These are phyloP conservation scores for Cryomyces minteri DNA, from an alignment of 495 filamentous ascomycete species.

Conservation along the genomic window DNA sequence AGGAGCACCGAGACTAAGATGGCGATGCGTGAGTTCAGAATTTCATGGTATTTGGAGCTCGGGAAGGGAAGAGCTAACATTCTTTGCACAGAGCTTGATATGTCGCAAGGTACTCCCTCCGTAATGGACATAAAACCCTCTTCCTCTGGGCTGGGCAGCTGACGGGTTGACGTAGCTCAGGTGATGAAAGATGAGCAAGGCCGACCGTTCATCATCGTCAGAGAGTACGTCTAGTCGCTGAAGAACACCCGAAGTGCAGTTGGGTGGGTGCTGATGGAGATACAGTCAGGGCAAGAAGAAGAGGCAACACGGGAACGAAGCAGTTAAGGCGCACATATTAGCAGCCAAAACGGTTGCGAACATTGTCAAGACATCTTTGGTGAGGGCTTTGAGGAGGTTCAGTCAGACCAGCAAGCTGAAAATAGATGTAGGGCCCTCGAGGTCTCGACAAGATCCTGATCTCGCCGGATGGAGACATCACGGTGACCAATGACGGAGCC, in stretches of 20 bases:
- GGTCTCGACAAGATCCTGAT: conserved; percentile 99
- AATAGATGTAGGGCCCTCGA: conserved; percentile 49
- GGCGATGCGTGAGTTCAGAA: conserved; percentile 41
- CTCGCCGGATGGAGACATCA: conserved; percentile 97
- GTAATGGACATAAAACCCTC: no score
- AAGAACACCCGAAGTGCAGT: background rate
- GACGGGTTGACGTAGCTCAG: conserved; percentile 29
- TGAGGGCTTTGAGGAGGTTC: conserved; percentile 1
- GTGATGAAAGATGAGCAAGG: conserved; percentile 87
- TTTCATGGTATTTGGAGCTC: background rate
- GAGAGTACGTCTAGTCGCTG: conserved; percentile 55
- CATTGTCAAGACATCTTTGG: conserved; percentile 89
- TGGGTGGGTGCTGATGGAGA: background rate
- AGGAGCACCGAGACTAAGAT: conserved; percentile 20
- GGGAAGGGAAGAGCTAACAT: no score
- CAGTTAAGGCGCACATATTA: conserved; percentile 94
- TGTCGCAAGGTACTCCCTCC: conserved; percentile 44
- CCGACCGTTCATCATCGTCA: conserved; percentile 91
- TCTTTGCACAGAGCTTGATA: conserved; percentile 32
- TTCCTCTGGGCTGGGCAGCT: background rate
- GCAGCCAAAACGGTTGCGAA: conserved; percentile 89
- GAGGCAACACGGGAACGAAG: conserved; percentile 87
- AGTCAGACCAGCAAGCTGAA: conserved; percentile 8
- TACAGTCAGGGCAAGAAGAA: conserved; percentile 93
- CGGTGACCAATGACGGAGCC: conserved; percentile 96